Evolutionary conservation across 78 protist genomes (phyloP).

Genomic region (Mantamonas sphyraenae): DNA sequence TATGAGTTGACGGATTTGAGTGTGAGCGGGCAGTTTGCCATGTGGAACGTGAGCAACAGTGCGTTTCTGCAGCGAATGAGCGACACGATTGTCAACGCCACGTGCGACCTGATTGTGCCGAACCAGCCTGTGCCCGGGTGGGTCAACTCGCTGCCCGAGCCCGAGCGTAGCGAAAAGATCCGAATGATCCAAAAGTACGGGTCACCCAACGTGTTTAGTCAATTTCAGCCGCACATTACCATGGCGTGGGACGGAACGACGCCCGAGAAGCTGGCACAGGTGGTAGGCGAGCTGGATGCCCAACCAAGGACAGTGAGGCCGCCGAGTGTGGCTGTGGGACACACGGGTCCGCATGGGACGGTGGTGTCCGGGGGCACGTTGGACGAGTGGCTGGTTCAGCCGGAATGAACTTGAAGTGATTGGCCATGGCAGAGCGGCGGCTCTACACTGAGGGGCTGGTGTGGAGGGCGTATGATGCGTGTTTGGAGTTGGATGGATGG

Average conservation of each 20-base stretch:
- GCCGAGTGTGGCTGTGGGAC: no score
- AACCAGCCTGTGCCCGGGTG: constrained; percentile 41
- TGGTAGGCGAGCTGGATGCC: no score
- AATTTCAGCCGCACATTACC: constrained; percentile 52
- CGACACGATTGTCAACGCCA: constrained; percentile 39
- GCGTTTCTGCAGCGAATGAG: constrained; percentile 36
- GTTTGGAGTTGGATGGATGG: no score
- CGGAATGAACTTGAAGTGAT: no score
- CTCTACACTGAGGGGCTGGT: no score
- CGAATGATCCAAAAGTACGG: constrained; percentile 38
- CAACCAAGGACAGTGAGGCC: no score
- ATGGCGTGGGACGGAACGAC: constrained; percentile 47
- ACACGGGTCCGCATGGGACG: no score
- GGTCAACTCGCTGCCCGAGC: constrained; percentile 43
- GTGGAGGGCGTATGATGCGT: not conserved
- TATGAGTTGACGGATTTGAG: not conserved
- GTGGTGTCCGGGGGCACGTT: no score
- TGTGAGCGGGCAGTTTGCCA: constrained; percentile 27
- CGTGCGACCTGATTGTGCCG: constrained; percentile 35
- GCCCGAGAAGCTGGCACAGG: no score
- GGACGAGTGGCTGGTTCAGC: no score
- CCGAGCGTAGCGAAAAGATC: constrained; percentile 30
- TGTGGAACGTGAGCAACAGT: constrained; percentile 22
- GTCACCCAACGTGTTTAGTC: constrained; percentile 47
- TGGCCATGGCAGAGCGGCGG: no score